These are phyloP conservation scores for Diospyros kaki DNA, from an alignment of 148 eudicot species.

Conservation along the genomic window DNA sequence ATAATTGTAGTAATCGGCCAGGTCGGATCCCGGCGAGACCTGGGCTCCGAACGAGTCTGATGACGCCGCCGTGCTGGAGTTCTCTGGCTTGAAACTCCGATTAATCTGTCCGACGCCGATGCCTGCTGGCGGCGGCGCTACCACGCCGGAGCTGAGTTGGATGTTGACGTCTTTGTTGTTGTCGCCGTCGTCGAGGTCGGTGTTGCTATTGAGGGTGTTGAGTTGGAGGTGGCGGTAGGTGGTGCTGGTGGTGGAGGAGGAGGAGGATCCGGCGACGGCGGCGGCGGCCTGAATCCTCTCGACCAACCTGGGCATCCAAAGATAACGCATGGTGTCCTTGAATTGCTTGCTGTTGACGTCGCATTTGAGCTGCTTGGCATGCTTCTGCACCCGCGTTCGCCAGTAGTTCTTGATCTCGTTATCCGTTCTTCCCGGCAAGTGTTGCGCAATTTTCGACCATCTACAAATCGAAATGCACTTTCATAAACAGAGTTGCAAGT, in stretches of 20 bases:
- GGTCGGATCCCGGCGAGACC: slow-evolving; percentile 50
- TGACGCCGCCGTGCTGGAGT: slow-evolving; percentile 55
- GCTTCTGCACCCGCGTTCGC: slow-evolving; percentile 62
- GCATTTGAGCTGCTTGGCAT: slow-evolving; percentile 49
- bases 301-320: slow-evolving; percentile 65
- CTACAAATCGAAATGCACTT: slow-evolving; percentile 23
- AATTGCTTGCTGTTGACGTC: slow-evolving; percentile 61
- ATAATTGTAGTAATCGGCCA: slow-evolving; percentile 40
- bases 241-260: slow-evolving; percentile 23
- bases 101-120: slow-evolving; percentile 21
- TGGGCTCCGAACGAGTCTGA: slow-evolving; percentile 66
- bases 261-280: slow-evolving; percentile 20
- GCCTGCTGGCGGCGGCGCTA: slow-evolving; percentile 21
- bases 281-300: slow-evolving; percentile 86
- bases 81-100: slow-evolving; percentile 47
- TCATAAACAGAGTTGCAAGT: neutral
- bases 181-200: neutral
- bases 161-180: neutral
- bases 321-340: slow-evolving; percentile 42
- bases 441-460: slow-evolving; percentile 64
- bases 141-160: slow-evolving; percentile 10
- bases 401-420: slow-evolving; percentile 68
- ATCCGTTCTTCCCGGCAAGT: slow-evolving; percentile 60
- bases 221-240: slow-evolving; percentile 10
- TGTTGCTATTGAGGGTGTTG: too few species aligned